Base-by-base conservation (phyloP, 2,329 filamentous ascomycete genomes). In the Aureobasidium zeae region DNA sequence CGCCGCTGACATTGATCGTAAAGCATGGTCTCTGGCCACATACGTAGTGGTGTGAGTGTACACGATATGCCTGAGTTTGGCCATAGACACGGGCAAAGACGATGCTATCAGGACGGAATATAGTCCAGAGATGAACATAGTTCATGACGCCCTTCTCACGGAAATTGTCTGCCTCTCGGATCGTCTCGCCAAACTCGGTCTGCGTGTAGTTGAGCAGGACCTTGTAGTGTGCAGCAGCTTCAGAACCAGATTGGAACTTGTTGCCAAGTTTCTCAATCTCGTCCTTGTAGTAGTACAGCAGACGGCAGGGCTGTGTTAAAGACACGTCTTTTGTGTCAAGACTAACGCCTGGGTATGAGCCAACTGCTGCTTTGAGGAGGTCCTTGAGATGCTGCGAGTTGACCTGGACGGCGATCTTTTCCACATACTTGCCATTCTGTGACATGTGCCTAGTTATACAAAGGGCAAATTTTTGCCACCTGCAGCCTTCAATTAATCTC, bases 91-190 rank as follows among this genome's bases (percentile, higher is more conserved):
- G 46, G 7, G 49, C 49, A 43, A 57, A 59, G 7, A 59, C 46
- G 8, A 55, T 50, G 1, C 44, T 44, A 45, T 55, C 44, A 2
- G 66, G 66, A 24, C 66, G 57, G 46, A 65, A 68, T 3, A 69
- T 53, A 1, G 64, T 67, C 66, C 66, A 70, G 2, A 70, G 54
- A 32, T 63, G 55, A 13, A 64, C 57, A 45, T 64, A 70, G 3
- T 39, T 53, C 38, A 56, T 55, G 28, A 59, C 30, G 5, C 52
- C 53, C 49, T 57, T 48, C 34, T 55, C 52, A 17, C 48, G 41
- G 10, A 59, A 44, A 33, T 57, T 55, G 7, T 54, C 47, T 12
- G 45, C 50, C 45, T 63, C 61, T 10, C 50, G 47, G 48, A 62
- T 53, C 19, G 53, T 55, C 15, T 61, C 53, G 8, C 38, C 51